phyloP scores from a whole-genome alignment of 768 basidiomycete species.

The Boletus subcaerulescens region DNA sequence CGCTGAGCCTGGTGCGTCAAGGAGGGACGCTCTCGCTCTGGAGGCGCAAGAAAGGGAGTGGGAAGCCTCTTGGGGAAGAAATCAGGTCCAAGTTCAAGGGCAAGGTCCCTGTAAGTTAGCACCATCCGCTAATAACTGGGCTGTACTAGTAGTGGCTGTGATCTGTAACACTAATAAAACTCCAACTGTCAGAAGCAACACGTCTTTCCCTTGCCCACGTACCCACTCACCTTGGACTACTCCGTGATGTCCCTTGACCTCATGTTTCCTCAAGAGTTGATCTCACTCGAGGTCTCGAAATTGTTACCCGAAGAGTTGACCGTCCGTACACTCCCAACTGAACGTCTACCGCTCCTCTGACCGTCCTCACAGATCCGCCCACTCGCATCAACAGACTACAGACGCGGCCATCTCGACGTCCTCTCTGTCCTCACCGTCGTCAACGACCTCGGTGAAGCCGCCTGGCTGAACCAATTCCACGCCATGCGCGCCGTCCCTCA shows the following conservation, averaged over 20 bases:
- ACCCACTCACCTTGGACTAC: slow-evolving; percentile 1
- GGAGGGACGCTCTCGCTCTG: slow-evolving; percentile 46
- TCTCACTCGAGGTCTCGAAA: slow-evolving; percentile 59
- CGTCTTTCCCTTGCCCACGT: not conserved
- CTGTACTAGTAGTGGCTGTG: slow-evolving; percentile 15
- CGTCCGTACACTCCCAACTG: not conserved
- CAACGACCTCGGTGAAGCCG: slow-evolving; percentile 59
- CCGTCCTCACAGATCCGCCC: slow-evolving; percentile 73
- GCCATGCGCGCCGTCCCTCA: slow-evolving; percentile 49
- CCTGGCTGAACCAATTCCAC: slow-evolving; percentile 71
- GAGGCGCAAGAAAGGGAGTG: slow-evolving; percentile 37
- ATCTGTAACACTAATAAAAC: not conserved
- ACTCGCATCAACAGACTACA: slow-evolving; percentile 79
- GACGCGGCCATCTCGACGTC: slow-evolving; percentile 78
- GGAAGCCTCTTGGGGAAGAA: slow-evolving; percentile 16
- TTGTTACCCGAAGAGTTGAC: slow-evolving; percentile 52
- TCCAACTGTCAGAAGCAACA: not conserved
- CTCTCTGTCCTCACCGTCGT: slow-evolving; percentile 70
- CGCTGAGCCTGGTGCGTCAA: slow-evolving; percentile 54
- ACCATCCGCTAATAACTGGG: not conserved
- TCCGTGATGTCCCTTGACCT: slow-evolving; percentile 56
- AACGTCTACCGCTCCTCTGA: not conserved
- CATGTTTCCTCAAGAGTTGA: slow-evolving; percentile 69
- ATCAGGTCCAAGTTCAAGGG: slow-evolving; percentile 22
- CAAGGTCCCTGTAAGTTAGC: not conserved